Evolutionary conservation across 495 filamentous ascomycete species (phyloP).

Genomic region (Penicillium dipodomyicola): DNA sequence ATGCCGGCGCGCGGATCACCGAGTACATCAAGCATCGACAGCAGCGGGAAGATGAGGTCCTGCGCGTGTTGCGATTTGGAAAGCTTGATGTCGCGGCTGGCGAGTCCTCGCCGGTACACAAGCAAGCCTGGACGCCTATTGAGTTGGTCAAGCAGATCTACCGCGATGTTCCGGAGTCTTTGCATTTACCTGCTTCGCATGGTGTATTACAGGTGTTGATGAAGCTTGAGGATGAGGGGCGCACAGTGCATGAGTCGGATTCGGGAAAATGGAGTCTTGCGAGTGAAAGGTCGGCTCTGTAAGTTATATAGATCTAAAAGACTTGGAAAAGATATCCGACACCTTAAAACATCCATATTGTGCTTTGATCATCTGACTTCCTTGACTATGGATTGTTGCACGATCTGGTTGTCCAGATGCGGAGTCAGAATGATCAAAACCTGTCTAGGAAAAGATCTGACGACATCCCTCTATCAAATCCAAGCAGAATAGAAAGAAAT

Average conservation of each 20-base stretch:
- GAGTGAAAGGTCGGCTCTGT: slow-evolving; percentile 35
- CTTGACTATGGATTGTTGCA: neutral
- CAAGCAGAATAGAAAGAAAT: neutral
- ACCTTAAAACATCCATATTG: too few species aligned
- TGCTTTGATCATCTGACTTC: neutral
- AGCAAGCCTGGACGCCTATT: slow-evolving; percentile 60
- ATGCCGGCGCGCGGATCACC: slow-evolving; percentile 59
- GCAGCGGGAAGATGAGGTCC: slow-evolving; percentile 76
- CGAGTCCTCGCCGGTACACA: slow-evolving; percentile 34
- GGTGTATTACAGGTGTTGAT: slow-evolving; percentile 66
- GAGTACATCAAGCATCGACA: slow-evolving; percentile 84
- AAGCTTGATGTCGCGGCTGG: slow-evolving; percentile 34
- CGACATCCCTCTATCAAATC: neutral
- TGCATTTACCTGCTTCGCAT: slow-evolving; percentile 69
- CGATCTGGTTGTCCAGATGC: neutral
- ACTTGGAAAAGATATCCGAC: too few species aligned
- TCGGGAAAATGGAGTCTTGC: slow-evolving; percentile 54
- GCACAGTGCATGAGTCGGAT: slow-evolving; percentile 46
- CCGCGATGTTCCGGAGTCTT: slow-evolving; percentile 66
- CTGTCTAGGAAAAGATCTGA: slow-evolving; percentile 1
- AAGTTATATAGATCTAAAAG: neutral
- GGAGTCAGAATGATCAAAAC: slow-evolving; percentile 1
- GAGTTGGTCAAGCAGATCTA: slow-evolving; percentile 87
- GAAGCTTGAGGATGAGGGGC: slow-evolving; percentile 69
- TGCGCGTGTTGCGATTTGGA: slow-evolving; percentile 58